Conservation (phyloP, 441 rosid genomes). For the Populus hybrid region DNA sequence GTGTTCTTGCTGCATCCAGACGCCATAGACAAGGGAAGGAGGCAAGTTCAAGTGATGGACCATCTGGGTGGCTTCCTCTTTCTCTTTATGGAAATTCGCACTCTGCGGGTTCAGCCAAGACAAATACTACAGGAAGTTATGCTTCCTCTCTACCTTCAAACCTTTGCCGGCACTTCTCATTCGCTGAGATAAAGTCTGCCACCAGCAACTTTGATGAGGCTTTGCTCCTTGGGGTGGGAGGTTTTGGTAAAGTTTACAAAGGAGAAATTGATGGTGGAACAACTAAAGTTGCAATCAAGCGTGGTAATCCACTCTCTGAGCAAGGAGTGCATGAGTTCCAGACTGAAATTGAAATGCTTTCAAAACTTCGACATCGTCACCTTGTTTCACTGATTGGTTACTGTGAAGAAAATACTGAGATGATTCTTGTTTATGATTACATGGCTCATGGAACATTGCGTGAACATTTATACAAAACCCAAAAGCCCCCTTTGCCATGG, state of each 20-base stretch:
- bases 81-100: slow-evolving; percentile 93
- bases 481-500: too few relatives aligned
- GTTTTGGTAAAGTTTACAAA: slow-evolving; percentile 91
- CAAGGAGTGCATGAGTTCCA: slow-evolving; percentile 35
- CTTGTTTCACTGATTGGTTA: too few relatives aligned
- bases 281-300: slow-evolving; percentile 92
- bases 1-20: slow-evolving; percentile 40
- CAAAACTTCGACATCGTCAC: too few relatives aligned
- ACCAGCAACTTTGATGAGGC: slow-evolving; percentile 90
- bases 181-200: slow-evolving; percentile 93
- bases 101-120: slow-evolving; percentile 89
- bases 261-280: slow-evolving; percentile 90
- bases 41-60: slow-evolving; percentile 73
- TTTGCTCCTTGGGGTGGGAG: slow-evolving; percentile 91
- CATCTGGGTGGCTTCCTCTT: slow-evolving; percentile 96
- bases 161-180: slow-evolving; percentile 92
- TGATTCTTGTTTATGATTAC: too few relatives aligned
- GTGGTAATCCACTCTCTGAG: slow-evolving; percentile 94
- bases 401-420: too few relatives aligned
- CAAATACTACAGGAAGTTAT: slow-evolving; percentile 89
- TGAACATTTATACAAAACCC: too few relatives aligned
- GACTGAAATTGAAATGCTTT: too few relatives aligned
- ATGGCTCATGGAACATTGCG: too few relatives aligned
- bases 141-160: slow-evolving; percentile 89
- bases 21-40: slow-evolving; percentile 55